Base-by-base conservation (phyloP, 163 green algal species). In the Trebouxiophyceae sp. region DNA sequence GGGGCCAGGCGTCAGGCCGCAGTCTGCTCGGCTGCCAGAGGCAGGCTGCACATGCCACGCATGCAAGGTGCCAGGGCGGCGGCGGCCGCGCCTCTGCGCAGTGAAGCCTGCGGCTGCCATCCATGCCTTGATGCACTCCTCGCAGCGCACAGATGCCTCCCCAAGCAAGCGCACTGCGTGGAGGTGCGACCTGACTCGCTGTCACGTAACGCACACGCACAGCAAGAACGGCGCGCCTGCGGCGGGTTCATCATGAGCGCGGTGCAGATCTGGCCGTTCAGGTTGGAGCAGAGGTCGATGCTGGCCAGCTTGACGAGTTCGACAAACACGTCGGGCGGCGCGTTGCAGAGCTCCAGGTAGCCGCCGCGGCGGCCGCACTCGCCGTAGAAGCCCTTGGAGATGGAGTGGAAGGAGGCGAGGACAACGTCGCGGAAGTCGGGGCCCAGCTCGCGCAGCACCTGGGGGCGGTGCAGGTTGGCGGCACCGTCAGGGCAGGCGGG, bases 281-380 rank as follows among this genome's bases (percentile, higher is more conserved):
- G 87, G 77, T 96, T 96, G 71, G 91, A 89, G 66, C 75, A 89
- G 32, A 97, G 81, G 83, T 96, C 95, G 85, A 97, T 89, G 39
- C 83, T 93, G 29, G 77, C 81, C 47, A 88, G 78, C 83, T 97
- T 97, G 86, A 95, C 95, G 24, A 97, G 65, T 77, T 96, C 78
- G n/a, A 87, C 86, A 0, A 93, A 60, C 4, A 86, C 80, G 39
- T 78, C 82, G 6, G 77, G 75, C 75, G 93, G 82, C 54, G 96
- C 79, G 79, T 95, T 95, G 57, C 72, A 80, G 68, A 95, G 62
- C 79, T 97, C 92, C 71, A 97, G 87, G 82, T 96, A 98, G 5
- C 91, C 93, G 33, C 93, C 93, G 28, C 93, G 81, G 54, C 88
- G 80, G 1, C 81, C 34, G 80, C 74, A 79, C 86, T 87, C 67